Percentiles rank a stretch among this genome's conserved stretches.
phyloP scores from a whole-genome alignment of 345 rosid species.

The Aquilaria sinensis region DNA sequence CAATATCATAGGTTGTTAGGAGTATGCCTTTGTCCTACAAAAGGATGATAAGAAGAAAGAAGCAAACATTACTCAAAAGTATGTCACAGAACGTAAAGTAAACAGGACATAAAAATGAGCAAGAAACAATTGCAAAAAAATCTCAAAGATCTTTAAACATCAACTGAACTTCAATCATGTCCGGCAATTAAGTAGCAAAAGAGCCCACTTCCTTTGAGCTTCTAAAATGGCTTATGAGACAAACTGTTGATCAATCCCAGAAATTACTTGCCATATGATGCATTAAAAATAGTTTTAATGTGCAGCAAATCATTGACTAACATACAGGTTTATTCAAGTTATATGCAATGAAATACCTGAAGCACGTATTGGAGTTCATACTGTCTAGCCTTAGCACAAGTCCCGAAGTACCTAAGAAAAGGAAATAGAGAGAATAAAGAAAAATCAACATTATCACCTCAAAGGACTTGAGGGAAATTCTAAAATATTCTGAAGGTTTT shows the following conservation, averaged over 20 bases:
- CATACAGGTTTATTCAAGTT: too few species aligned
- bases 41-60: constrained; percentile 10
- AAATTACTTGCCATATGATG: too few species aligned
- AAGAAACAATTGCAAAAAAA: neutral
- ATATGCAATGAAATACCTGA: constrained; percentile 40
- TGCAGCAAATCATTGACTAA: too few species aligned
- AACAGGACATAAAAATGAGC: neutral
- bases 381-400: constrained; percentile 64
- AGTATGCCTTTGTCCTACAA: constrained; percentile 85
- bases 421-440: constrained; percentile 4
- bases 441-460: neutral
- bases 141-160: too few species aligned
- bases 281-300: too few species aligned
- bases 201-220: too few species aligned
- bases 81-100: constrained; percentile 3
- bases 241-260: too few species aligned
- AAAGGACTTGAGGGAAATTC: too few species aligned
- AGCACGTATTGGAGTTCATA: constrained; percentile 84
- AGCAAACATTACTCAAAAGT: constrained; percentile 1
- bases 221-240: too few species aligned
- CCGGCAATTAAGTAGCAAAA: too few species aligned
- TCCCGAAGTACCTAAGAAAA: constrained; percentile 66
- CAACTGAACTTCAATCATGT: too few species aligned
- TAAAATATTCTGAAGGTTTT: neutral
- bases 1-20: constrained; percentile 91